Evolutionary conservation across 495 filamentous ascomycete genomes (phyloP), one percentile per base, ranked within the genome.

Genomic region (Penicillium malachiteum): DNA sequence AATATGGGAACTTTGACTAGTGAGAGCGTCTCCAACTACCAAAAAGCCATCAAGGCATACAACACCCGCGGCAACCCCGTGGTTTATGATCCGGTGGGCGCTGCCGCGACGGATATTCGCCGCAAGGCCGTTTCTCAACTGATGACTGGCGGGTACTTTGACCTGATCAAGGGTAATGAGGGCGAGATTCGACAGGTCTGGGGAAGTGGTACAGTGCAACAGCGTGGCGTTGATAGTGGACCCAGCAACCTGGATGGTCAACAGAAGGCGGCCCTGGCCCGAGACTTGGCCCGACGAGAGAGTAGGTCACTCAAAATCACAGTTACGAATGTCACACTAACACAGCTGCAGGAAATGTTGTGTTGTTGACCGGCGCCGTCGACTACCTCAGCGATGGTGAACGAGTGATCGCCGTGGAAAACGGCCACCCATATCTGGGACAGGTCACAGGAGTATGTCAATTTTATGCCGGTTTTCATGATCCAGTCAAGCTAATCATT

Each of bases 101-200:
- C 86, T 9, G 93, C 90, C 17, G 94, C 94, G 7, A 97, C 93
- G 2, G 56, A 76, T 3, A 78, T 90, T 11, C 83, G 94, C 26
- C 84, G 87, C 30, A 76, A 78, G 1, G 87, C 89, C 0, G 82
- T 94, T 34, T 84, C 82, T 37, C 78, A 78, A 10, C 81, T 98
- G n/a, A 74, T 96, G 68, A 76, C 80, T 1, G 80, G 72, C 7
- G 91, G 90, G 32, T 88, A 89, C 64, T 88, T 94, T 57, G 84
- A 89, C 68, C 77, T 96, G 17, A 91, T 98, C 70, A 98, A 97
- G 71, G 94, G 94, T 26, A 98, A 98, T 66, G 92, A 95, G 68
- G 84, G 86, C 47, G 94, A 98, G 70, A 93, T 98, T 53, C 72
- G 78, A 31, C 84, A 87, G n/a, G 81, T 92, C 1, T 81, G 80